A percentile compares a stretch with the other conserved stretches of the same genome.
Conservation (phyloP, 1,139 yeast species). For the Tardiomyces blankii region DNA sequence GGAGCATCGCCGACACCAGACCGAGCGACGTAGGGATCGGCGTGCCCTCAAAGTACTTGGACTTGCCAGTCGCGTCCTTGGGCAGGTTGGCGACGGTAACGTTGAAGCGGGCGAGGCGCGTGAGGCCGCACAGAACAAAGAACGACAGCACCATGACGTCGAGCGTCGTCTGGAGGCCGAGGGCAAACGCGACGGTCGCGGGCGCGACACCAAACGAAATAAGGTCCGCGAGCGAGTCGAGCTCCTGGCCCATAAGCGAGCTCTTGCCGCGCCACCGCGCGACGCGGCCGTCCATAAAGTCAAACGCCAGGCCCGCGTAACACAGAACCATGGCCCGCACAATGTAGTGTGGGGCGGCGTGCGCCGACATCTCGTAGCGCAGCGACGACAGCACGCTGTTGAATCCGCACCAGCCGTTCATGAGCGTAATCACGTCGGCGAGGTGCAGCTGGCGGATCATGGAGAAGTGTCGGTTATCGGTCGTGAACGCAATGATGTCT, state of each 20-base stretch:
- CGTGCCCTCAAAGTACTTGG: slow-evolving; percentile 81
- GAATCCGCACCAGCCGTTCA: slow-evolving; percentile 73
- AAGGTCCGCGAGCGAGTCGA: slow-evolving; percentile 91
- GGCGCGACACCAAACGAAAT: slow-evolving; percentile 91
- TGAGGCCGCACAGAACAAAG: slow-evolving; percentile 88
- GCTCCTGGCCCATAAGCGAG: slow-evolving; percentile 92
- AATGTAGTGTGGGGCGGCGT: slow-evolving; percentile 37
- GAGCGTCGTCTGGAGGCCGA: slow-evolving; percentile 76
- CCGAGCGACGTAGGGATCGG: slow-evolving; percentile 86
- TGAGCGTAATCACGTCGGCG: slow-evolving; percentile 90
- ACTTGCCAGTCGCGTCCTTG: slow-evolving; percentile 73
- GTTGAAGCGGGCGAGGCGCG: slow-evolving; percentile 89
- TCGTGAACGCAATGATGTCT: slow-evolving; percentile 68
- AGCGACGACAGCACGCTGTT: slow-evolving; percentile 80
- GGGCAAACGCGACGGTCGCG: slow-evolving; percentile 81
- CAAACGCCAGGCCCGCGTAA: slow-evolving; percentile 82
- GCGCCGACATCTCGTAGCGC: slow-evolving; percentile 41
- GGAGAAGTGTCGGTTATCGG: slow-evolving; percentile 53
- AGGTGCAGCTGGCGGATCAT: slow-evolving; percentile 50
- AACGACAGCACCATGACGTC: slow-evolving; percentile 69
- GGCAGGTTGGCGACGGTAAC: slow-evolving; percentile 91
- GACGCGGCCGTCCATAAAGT: slow-evolving; percentile 93
- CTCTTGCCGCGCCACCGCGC: slow-evolving; percentile 90
- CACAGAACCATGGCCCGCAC: slow-evolving; percentile 87
- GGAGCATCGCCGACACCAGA: slow-evolving; percentile 65